phyloP scores from a whole-genome alignment of 2,329 filamentous ascomycete species.

The Trichoderma sp. region DNA sequence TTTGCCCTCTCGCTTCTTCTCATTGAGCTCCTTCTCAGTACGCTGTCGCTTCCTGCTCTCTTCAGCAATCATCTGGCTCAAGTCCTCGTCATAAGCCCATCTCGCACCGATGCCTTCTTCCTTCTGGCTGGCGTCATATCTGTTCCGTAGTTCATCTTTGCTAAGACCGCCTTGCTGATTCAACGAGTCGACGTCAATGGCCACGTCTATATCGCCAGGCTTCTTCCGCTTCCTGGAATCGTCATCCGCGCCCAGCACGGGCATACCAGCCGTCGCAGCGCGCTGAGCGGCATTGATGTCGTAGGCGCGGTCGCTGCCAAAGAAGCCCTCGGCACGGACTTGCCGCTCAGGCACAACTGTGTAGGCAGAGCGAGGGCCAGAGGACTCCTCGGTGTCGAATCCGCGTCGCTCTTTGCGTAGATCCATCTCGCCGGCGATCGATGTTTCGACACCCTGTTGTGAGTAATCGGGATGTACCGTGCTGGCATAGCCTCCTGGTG shows the following conservation, averaged over 20 bases:
- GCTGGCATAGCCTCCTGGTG: slow-evolving; percentile 77
- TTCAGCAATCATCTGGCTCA: slow-evolving; percentile 93
- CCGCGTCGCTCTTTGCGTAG: slow-evolving; percentile 81
- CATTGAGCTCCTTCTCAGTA: slow-evolving; percentile 77
- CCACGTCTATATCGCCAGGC: slow-evolving; percentile 91
- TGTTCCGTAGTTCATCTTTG: slow-evolving; percentile 78
- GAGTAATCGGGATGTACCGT: slow-evolving; percentile 75
- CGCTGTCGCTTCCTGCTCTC: slow-evolving; percentile 90
- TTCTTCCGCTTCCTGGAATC: slow-evolving; percentile 86
- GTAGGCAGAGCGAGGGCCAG: slow-evolving; percentile 76
- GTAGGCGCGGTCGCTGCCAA: slow-evolving; percentile 91
- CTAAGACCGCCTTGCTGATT: slow-evolving; percentile 73
- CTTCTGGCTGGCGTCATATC: slow-evolving; percentile 73
- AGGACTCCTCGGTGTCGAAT: slow-evolving; percentile 81
- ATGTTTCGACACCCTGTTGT: slow-evolving; percentile 68
- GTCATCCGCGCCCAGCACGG: slow-evolving; percentile 79
- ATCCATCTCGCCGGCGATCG: slow-evolving; percentile 83
- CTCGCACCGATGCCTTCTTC: slow-evolving; percentile 68
- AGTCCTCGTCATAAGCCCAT: slow-evolving; percentile 80
- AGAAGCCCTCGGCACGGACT: slow-evolving; percentile 86
- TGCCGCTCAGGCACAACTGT: slow-evolving; percentile 88
- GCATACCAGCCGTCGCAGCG: slow-evolving; percentile 49
- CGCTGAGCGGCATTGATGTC: slow-evolving; percentile 66
- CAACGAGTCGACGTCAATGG: slow-evolving; percentile 82
- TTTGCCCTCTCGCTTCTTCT: slow-evolving; percentile 62